Evolutionary conservation across 2,329 filamentous ascomycete genomes (phyloP).

Genomic region (Pseudonectria buxi): DNA sequence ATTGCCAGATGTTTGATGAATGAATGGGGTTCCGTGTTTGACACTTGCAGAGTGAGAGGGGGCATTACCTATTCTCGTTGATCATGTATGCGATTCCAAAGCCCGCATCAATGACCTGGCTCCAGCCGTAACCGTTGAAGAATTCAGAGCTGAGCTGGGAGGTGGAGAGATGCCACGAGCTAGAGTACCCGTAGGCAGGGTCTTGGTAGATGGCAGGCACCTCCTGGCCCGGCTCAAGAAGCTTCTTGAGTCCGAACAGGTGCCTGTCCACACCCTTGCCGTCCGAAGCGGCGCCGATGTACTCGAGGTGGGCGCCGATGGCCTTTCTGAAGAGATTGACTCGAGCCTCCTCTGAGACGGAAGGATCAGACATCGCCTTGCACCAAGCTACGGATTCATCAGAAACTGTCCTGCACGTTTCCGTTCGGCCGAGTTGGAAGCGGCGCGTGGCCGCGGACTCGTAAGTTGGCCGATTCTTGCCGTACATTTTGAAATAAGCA

Average conservation of each 20-base stretch:
- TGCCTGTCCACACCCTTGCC: constrained; percentile 94
- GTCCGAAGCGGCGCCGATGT: constrained; percentile 82
- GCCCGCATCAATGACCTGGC: constrained; percentile 90
- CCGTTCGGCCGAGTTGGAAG: constrained; percentile 93
- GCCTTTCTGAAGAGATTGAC: constrained; percentile 76
- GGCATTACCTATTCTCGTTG: constrained; percentile 82
- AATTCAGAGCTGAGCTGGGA: constrained; percentile 91
- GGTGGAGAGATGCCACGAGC: constrained; percentile 82
- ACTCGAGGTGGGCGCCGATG: constrained; percentile 75
- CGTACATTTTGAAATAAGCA: constrained; percentile 98
- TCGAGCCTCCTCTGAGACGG: constrained; percentile 55
- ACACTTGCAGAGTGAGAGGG: neutral
- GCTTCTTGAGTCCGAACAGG: constrained; percentile 93
- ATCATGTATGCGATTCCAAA: constrained; percentile 99
- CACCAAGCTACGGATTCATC: constrained; percentile 91
- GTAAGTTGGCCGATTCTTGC: constrained; percentile 95
- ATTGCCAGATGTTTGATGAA: neutral
- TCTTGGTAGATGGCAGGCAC: constrained; percentile 80
- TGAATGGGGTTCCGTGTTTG: neutral
- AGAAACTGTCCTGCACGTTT: constrained; percentile 88
- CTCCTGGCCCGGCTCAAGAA: constrained; percentile 72
- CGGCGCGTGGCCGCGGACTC: constrained; percentile 91
- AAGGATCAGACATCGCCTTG: constrained; percentile 70
- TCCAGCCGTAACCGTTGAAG: constrained; percentile 99
- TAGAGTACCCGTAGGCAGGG: constrained; percentile 75